Percentiles rank a stretch among this genome's conserved stretches.
Evolutionary conservation across 345 rosid species (phyloP).

Genomic region (Firmiana major): DNA sequence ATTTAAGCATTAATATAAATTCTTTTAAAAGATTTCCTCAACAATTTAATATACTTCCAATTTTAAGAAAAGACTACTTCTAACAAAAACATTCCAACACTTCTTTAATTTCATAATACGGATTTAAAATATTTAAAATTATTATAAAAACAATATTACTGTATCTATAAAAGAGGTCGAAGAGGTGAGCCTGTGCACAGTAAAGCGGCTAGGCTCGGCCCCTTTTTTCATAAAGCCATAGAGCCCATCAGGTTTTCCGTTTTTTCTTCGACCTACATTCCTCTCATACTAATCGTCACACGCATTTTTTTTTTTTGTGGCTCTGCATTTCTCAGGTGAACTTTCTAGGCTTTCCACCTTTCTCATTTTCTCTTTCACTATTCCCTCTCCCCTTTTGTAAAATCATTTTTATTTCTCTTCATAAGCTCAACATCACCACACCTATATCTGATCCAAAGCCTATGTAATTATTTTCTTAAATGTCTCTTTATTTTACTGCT

Average conservation of each 20-base stretch:
- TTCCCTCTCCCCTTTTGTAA: background rate
- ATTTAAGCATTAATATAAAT: too few species aligned
- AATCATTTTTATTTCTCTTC: background rate
- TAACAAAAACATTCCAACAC: too few species aligned
- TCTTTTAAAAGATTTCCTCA: too few species aligned
- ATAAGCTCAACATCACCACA: background rate
- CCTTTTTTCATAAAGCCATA: background rate
- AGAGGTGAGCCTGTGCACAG: background rate
- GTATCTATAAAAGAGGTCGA: too few species aligned
- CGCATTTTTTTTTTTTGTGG: constrained; percentile 21
- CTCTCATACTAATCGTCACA: background rate
- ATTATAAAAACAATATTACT: too few species aligned
- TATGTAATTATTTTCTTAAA: background rate
- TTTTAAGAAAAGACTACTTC: too few species aligned
- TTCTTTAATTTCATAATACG: too few species aligned
- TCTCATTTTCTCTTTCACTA: background rate
- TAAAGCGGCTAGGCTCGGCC: constrained; percentile 8
- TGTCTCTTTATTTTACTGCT: background rate
- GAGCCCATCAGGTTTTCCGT: constrained; percentile 18
- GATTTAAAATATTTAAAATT: too few species aligned
- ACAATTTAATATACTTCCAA: too few species aligned
- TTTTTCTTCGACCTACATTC: background rate
- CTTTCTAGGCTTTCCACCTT: constrained; percentile 18
- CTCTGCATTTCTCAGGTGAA: constrained; percentile 35
- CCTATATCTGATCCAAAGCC: background rate